phyloP scores from a whole-genome alignment of 805 yeast species.

The Ogataea parapolymorpha region DNA sequence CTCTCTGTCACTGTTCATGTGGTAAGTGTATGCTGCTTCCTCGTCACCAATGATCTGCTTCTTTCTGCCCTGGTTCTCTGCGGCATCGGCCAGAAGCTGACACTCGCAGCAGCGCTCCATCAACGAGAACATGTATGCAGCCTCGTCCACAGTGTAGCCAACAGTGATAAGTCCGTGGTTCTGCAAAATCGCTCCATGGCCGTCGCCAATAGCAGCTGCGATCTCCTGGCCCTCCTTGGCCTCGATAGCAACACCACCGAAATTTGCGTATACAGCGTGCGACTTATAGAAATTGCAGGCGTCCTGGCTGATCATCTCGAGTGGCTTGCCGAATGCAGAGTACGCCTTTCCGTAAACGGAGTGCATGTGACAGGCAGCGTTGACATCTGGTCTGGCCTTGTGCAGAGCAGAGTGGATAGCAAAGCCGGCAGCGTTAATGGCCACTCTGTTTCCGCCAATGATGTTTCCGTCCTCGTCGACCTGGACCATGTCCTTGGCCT shows the following conservation, averaged over 20 bases:
- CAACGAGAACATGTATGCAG: conserved; percentile 60
- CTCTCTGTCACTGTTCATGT: conserved; percentile 61
- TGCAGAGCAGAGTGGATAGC: conserved; percentile 67
- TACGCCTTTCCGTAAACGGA: conserved; percentile 63
- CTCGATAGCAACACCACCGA: conserved; percentile 71
- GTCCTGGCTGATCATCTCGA: conserved; percentile 82
- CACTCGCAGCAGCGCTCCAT: conserved; percentile 64
- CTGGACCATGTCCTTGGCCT: conserved; percentile 61
- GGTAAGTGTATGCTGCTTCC: conserved; percentile 64
- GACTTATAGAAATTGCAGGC: conserved; percentile 62
- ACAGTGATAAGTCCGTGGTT: conserved; percentile 74
- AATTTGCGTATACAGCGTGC: conserved; percentile 63
- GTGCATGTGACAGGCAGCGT: conserved; percentile 72
- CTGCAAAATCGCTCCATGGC: conserved; percentile 57
- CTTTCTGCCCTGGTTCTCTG: conserved; percentile 37
- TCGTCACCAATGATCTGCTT: conserved; percentile 50
- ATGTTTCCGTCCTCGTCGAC: conserved; percentile 61
- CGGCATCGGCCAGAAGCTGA: conserved; percentile 62
- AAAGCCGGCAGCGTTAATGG: conserved; percentile 67
- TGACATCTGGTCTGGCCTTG: conserved; percentile 64
- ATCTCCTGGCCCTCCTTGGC: conserved; percentile 58
- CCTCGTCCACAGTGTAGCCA: conserved; percentile 70
- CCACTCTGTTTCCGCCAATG: conserved; percentile 50
- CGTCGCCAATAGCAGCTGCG: conserved; percentile 59
- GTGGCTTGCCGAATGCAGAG: conserved; percentile 59